Base-by-base conservation (phyloP, 2,329 filamentous ascomycete species). In the Fusarium burgessii region DNA sequence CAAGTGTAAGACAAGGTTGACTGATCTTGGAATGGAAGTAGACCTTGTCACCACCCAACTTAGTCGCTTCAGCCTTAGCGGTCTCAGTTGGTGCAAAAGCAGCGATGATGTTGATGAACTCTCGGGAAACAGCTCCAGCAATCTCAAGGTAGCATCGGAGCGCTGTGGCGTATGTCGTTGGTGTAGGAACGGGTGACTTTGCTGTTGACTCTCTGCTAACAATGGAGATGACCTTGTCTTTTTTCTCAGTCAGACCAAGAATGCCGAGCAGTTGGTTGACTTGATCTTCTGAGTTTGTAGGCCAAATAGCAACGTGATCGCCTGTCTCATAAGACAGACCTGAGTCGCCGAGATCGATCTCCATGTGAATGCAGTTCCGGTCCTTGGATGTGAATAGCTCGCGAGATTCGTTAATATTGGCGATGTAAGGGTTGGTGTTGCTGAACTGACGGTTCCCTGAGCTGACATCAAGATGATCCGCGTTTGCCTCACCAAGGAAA, bases 81-180 rank as follows among this genome's bases (percentile, higher is more conserved):
- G 6, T 6, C 1, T 50, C 45, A 0, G 27, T 57, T 5, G 62
- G 66, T 3, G 62, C 45, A 35, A 66, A 68, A 1, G 13, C 15
- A 4, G 57, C 57, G 2, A 68, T 27, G 2, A 14, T 40, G 6
- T 25, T 32, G 13, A 62, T 23, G 10, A 55, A 36, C 2, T 66
- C 40, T 12, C 66, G 56, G 4, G 62, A 68, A 2, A 68, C 62
- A 20, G 62, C 52, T 6, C 45, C 66, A 15, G 27, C 20, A 3
- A 68, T 58, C 17, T 66, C 66, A 15, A 68, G 46, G 5, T 66
- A 58, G 4, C 66, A 66, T 6, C 62, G 45, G 0, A 66, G 7
- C 1, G 50, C 18, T 8, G 57, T 17, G 2, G 41, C 57, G 25
- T 54, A 66, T 1, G 66, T 68, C 1, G 66, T 66, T 1, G 57